Evolutionary conservation across 495 filamentous ascomycete species (phyloP).

Genomic region (Lepraria neglecta): DNA sequence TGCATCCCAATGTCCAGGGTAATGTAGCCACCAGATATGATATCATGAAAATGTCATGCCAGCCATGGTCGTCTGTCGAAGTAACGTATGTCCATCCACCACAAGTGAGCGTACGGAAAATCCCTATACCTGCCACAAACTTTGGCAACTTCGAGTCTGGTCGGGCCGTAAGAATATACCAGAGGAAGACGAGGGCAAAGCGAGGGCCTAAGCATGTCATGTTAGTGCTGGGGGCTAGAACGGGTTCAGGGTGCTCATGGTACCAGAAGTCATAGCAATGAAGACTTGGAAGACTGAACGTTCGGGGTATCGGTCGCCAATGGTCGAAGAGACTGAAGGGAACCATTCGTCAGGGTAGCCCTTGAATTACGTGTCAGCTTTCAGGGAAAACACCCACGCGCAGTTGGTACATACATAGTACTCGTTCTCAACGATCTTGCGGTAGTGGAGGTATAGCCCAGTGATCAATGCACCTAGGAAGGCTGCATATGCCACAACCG

Average conservation of each 20-base stretch:
- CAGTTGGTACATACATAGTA: slow-evolving; percentile 57
- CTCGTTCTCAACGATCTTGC: slow-evolving; percentile 97
- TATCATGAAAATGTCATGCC: slow-evolving; percentile 99
- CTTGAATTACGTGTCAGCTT: slow-evolving; percentile 25
- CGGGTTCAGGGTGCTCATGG: slow-evolving; percentile 3
- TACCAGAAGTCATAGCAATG: slow-evolving; percentile 91
- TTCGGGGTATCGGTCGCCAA: slow-evolving; percentile 96
- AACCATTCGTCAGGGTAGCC: slow-evolving; percentile 99
- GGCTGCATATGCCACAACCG: slow-evolving; percentile 74
- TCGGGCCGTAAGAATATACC: slow-evolving; percentile 80
- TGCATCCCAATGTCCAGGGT: slow-evolving; percentile 90
- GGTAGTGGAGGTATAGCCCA: slow-evolving; percentile 80
- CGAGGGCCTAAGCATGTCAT: slow-evolving; percentile 57
- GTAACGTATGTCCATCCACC: slow-evolving; percentile 99
- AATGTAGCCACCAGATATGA: slow-evolving; percentile 91
- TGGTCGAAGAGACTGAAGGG: slow-evolving; percentile 96
- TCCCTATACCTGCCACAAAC: slow-evolving; percentile 68
- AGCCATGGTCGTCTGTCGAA: slow-evolving; percentile 95
- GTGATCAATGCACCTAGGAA: slow-evolving; percentile 87
- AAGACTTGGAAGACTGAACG: slow-evolving; percentile 94
- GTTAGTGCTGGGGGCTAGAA: slow-evolving; percentile 2
- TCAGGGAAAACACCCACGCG: not conserved
- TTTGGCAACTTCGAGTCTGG: slow-evolving; percentile 71
- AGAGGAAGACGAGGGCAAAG: slow-evolving; percentile 85
- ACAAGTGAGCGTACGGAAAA: slow-evolving; percentile 88